Percentiles rank a stretch among this genome's conserved stretches.
phyloP scores from a whole-genome alignment of 805 yeast genomes.

The Schwanniomyces vanrijiae region DNA sequence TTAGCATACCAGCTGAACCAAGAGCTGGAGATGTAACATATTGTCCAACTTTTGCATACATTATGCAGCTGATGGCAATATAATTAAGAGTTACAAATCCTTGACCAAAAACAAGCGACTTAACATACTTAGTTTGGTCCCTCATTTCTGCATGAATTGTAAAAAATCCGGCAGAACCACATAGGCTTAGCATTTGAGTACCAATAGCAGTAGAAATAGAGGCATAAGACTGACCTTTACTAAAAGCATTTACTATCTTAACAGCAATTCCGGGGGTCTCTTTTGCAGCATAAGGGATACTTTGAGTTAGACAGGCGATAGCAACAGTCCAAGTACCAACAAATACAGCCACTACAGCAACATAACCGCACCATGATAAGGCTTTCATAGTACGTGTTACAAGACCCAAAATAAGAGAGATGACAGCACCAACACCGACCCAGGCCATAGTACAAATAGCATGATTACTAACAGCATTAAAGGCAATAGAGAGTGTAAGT shows the following conservation, averaged over 20 bases:
- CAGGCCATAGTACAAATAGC: conserved; percentile 8
- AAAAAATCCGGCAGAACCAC: too few species aligned
- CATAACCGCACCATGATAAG: conserved; percentile 8
- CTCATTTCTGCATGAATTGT: conserved; percentile 11
- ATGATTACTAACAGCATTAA: conserved; percentile 9
- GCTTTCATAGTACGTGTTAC: conserved; percentile 8
- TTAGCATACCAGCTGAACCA: conserved; percentile 10
- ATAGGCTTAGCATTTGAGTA: too few species aligned
- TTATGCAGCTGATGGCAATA: conserved; percentile 8
- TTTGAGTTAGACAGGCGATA: conserved; percentile 8
- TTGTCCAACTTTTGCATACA: conserved; percentile 11
- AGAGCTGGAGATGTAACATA: conserved; percentile 13
- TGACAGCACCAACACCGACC: conserved; percentile 8
- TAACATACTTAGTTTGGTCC: conserved; percentile 9
- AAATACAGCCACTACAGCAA: conserved; percentile 6
- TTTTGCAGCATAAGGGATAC: conserved; percentile 2
- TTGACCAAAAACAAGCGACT: conserved; percentile 10
- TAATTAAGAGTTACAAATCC: conserved; percentile 9
- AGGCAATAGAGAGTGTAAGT: conserved; percentile 7
- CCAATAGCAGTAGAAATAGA: too few species aligned
- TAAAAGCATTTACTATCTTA: too few species aligned
- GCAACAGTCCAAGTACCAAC: conserved; percentile 9
- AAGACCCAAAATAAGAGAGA: conserved; percentile 6
- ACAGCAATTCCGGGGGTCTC: neutral
- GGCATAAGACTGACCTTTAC: too few species aligned